A percentile compares a stretch with the other conserved stretches of the same genome.
Conservation (phyloP, 345 rosid genomes). For the Boechera divaricarpa region DNA sequence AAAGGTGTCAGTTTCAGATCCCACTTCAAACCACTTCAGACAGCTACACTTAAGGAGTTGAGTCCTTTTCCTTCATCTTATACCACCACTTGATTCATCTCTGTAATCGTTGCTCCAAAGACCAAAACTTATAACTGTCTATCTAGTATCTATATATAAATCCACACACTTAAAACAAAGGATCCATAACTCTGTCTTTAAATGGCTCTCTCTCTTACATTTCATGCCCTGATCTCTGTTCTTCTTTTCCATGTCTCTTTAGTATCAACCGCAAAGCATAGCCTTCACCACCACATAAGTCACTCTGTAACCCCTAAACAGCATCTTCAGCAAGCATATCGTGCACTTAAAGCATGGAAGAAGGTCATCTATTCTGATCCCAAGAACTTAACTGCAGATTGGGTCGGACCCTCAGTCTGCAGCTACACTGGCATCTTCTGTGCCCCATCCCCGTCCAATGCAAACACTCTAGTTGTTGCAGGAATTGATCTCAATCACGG, state of each 20-base stretch:
- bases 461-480: constrained; percentile 59
- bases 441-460: constrained; percentile 57
- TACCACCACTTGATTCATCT: constrained; percentile 42
- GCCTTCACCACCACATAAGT: constrained; percentile 42
- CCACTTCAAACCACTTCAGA: constrained; percentile 86
- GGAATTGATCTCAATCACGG: constrained; percentile 77
- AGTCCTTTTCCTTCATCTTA: constrained; percentile 57
- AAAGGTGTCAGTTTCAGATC: constrained; percentile 64
- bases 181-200: constrained; percentile 33
- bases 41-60: constrained; percentile 73
- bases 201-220: constrained; percentile 42
- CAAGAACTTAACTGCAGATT: constrained; percentile 66
- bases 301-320: constrained; percentile 51
- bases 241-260: constrained; percentile 43
- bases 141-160: constrained; percentile 51
- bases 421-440: constrained; percentile 70
- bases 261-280: constrained; percentile 58
- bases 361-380: constrained; percentile 87
- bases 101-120: constrained; percentile 51
- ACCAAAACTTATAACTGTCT: constrained; percentile 36
- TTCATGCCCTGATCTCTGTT: constrained; percentile 24
- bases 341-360: constrained; percentile 79
- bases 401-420: constrained; percentile 83
- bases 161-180: constrained; percentile 4
- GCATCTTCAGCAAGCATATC: constrained; percentile 70